These are phyloP conservation scores for Arthrobotrys conoides DNA, from an alignment of 2,329 filamentous ascomycete genomes.

Conservation along the genomic window DNA sequence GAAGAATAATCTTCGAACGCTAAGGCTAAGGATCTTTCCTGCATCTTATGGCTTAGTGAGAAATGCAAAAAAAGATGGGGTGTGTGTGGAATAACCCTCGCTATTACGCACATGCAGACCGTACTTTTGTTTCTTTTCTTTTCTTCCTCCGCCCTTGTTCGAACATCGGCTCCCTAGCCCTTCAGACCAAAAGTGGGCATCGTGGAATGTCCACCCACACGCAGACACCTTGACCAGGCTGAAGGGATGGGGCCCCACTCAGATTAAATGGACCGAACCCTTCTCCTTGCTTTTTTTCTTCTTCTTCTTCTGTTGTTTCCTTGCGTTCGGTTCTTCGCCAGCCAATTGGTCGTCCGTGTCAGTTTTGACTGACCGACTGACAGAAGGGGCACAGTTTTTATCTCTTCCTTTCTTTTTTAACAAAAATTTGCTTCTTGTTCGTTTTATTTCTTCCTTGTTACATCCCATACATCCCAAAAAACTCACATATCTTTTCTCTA, in stretches of 20 bases:
- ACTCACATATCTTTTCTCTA: background rate
- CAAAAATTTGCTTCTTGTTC: slow-evolving; percentile 38
- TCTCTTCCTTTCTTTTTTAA: slow-evolving; percentile 22
- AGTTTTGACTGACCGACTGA: slow-evolving; percentile 42
- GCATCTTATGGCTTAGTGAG: slow-evolving; percentile 50
- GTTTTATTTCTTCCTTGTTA: slow-evolving; percentile 41
- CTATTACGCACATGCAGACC: slow-evolving; percentile 57
- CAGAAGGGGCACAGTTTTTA: slow-evolving; percentile 42
- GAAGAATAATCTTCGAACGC: slow-evolving; percentile 41
- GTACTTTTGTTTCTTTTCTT: slow-evolving; percentile 33
- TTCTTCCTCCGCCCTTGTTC: slow-evolving; percentile 53
- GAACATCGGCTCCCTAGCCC: slow-evolving; percentile 59
- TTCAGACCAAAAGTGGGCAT: slow-evolving; percentile 55
- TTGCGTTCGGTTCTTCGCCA: slow-evolving; percentile 56
- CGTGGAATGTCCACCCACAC: slow-evolving; percentile 55
- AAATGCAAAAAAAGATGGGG: slow-evolving; percentile 50
- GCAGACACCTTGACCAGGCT: slow-evolving; percentile 53
- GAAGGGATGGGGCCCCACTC: slow-evolving; percentile 48
- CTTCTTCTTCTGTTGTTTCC: background rate
- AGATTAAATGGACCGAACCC: slow-evolving; percentile 55
- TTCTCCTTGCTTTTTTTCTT: slow-evolving; percentile 38
- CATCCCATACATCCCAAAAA: no score
- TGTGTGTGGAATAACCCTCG: slow-evolving; percentile 41
- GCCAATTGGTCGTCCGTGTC: slow-evolving; percentile 56
- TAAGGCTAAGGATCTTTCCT: slow-evolving; percentile 49